Evolutionary conservation across 176 grass and related monocot species (phyloP), one percentile per base, ranked within the genome.

Genomic region (Juncus inflexus): DNA sequence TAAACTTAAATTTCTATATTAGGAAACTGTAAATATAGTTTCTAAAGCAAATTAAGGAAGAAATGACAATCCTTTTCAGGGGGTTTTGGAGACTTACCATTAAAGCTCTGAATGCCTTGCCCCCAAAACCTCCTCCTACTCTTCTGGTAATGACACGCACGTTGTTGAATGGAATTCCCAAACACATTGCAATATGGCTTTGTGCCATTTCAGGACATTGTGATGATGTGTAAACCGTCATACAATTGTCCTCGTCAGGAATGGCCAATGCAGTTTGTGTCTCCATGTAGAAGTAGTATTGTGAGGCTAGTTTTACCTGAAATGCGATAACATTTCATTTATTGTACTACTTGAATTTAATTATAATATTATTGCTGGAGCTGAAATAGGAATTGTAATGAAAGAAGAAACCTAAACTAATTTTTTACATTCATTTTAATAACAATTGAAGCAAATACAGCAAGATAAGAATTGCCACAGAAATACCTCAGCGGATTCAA

Each of bases 211-310:
- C 83, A 3, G 80, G 83, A 58, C 15, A 28, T 70, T 95, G 90
- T 3, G 49, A 45, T 6, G 83, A 89, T 12, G 52, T 41, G 61
- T 90, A 90, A 12, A 90, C 61, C 9, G 85, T 79, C 8, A 95
- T 82, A 36, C 90, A 90, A 37, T 86, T 86, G 67, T 95, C 86
- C 76, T 95, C 90, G 28, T 95, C 90, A 9, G 90, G 90, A 42
- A 95, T 72, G 43, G 86, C 90, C 37, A 95, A 47, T 0, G 80
- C 71, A 3, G 58, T 62, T 14, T 95, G 86, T 1, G 90, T 86
- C 51, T 95, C 90, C 80, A 95, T 75, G 71, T 95, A 95, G 66
- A 95, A 95, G 61, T 75, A 86, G 42, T 95, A 95, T 10, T 95
- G 86, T 15, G 86, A 90, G 70, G 74, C 86, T 70, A 95, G 83